Base-by-base conservation (phyloP, 306 rosid genomes). In the Castanea crenata region DNA sequence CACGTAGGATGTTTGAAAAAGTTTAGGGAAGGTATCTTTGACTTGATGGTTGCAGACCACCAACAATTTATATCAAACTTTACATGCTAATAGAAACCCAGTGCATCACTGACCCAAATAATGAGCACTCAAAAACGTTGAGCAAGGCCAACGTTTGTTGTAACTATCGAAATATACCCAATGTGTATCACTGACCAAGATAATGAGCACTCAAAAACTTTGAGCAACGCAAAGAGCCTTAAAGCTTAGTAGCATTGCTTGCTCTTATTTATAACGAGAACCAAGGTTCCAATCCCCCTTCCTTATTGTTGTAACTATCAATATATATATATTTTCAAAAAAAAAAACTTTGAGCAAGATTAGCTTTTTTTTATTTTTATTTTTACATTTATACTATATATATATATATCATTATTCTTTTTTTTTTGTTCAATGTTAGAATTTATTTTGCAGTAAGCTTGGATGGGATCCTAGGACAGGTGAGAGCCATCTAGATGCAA, bases 381-480 rank as follows among this genome's bases (percentile, higher is more conserved):
- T 11, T 29, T 31, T 35, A 34, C 41, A 35, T 16, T 15, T 64
- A 34, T 77, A 25, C 27, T 69, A 12, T 7, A 38, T 7, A 38
- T 71, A 2, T 35, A 16, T 34, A 5, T 74, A 44, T 67, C 31
- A 8, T 57, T 52, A 14, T 19, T 41, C 29, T 20, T 5, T 16
- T 41, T 12, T 27, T 10, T 52, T 31, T 34, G 20, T 52, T 18
- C 15, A 56, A 34, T 75, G 35, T 64, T 46, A 49, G 35, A 61
- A 79, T 84, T 64, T 67, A 18, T 70, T 70, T 71, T 84, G 65
- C 83, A 94, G 97, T 89, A 92, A 78, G 88, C 97, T 94, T 80
- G 97, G 99, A 72, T 94, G 99, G 99, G 95, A 94, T 12, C 89
- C 99, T 59, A 92, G 89, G 83, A 85, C 83, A 14, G 82, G 82